Evolutionary conservation across 768 basidiomycete genomes (phyloP).

Genomic region (Mrakia gelida): DNA sequence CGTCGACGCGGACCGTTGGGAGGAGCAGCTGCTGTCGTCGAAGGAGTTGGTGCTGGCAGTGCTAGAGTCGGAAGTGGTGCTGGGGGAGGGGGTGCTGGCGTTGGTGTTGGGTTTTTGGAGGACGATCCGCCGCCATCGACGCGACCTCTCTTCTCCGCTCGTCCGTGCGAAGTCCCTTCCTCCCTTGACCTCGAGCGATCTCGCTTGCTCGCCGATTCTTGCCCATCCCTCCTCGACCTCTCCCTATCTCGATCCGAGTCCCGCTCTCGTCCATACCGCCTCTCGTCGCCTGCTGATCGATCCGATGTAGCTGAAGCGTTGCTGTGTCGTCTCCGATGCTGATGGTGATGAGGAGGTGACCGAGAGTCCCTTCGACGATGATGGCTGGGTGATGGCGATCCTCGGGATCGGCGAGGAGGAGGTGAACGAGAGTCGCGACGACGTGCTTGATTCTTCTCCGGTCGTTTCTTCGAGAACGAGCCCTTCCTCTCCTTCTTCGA

Average conservation of each 20-base stretch:
- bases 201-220: conserved; percentile 3
- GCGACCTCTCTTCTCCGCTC: conserved; percentile 10
- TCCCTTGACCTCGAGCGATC: not conserved
- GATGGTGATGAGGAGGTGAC: not conserved
- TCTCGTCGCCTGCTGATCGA: not conserved
- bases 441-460: not conserved
- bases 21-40: not conserved
- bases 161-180: not conserved
- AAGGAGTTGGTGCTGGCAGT: no score
- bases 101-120: not conserved
- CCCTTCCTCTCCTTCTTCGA: not conserved
- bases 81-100: not conserved
- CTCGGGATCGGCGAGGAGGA: not conserved
- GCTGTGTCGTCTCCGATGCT: not conserved
- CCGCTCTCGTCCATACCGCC: not conserved
- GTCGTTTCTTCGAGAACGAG: not conserved
- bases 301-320: not conserved
- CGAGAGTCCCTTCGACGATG: not conserved
- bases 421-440: not conserved
- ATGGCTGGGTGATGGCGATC: not conserved
- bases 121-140: not conserved
- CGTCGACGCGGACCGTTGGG: not conserved
- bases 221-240: not conserved
- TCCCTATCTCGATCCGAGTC: not conserved
- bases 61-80: no score